These are phyloP conservation scores for Colletotrichum musicola DNA, from an alignment of 2,329 filamentous ascomycete species.

Conservation along the genomic window DNA sequence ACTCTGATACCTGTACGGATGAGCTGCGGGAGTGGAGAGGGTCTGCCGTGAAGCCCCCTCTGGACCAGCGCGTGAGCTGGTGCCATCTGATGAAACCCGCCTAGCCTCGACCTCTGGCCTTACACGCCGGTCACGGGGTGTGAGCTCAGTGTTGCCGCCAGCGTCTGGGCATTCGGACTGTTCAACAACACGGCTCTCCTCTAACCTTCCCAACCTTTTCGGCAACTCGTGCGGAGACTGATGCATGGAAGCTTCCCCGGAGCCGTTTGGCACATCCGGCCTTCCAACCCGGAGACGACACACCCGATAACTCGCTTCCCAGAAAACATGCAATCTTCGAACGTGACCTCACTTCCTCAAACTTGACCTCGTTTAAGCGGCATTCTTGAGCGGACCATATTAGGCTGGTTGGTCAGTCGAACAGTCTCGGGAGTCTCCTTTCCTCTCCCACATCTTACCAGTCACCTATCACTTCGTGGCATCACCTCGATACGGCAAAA, in stretches of 20 bases:
- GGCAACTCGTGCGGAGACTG: constrained; percentile 26
- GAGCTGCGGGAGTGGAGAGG: constrained; percentile 48
- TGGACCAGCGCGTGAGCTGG: constrained; percentile 50
- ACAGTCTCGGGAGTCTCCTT: constrained; percentile 29
- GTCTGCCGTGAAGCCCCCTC: constrained; percentile 54
- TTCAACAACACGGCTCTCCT: constrained; percentile 2
- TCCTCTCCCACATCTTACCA: constrained; percentile 36
- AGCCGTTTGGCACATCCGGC: constrained; percentile 43
- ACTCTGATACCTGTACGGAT: constrained; percentile 43
- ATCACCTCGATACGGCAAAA: constrained; percentile 52
- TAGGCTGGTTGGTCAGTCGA: constrained; percentile 15
- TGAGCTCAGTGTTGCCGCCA: constrained; percentile 11
- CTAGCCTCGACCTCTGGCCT: constrained; percentile 50
- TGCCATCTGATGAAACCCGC: constrained; percentile 55
- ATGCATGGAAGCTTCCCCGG: constrained; percentile 39
- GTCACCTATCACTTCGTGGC: constrained; percentile 57
- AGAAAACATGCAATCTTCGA: constrained; percentile 11
- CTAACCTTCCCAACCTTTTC: constrained; percentile 6
- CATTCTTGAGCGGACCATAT: constrained; percentile 22
- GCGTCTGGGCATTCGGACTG: constrained; percentile 13
- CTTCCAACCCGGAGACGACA: constrained; percentile 39
- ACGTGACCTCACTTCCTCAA: constrained; percentile 3
- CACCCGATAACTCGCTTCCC: constrained; percentile 25
- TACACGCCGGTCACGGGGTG: constrained; percentile 11
- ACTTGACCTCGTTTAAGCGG: constrained; percentile 5